Conservation (phyloP, 805 yeast genomes). For the Clavispora fructus region DNA sequence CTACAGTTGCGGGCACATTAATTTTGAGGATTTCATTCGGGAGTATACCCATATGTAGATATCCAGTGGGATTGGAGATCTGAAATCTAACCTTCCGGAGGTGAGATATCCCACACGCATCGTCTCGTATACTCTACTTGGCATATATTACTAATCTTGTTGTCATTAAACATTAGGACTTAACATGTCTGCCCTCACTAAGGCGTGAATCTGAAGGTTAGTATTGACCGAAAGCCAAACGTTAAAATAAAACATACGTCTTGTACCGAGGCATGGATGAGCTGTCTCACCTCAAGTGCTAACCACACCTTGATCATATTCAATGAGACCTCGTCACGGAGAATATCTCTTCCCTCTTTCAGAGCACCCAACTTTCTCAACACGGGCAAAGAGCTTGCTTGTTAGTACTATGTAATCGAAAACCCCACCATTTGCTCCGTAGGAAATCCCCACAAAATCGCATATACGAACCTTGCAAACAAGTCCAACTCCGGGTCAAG, state of each 20-base stretch:
- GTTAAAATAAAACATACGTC: conserved; percentile 47
- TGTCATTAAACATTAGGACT: conserved; percentile 33
- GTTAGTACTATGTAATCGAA: conserved; percentile 9
- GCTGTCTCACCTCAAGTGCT: conserved; percentile 82
- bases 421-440: conserved; percentile 23
- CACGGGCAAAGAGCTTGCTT: conserved; percentile 74
- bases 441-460: conserved; percentile 36
- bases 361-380: conserved; percentile 70
- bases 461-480: conserved; percentile 88
- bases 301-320: conserved; percentile 90
- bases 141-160: too few relatives aligned
- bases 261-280: conserved; percentile 75
- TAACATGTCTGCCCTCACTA: conserved; percentile 42
- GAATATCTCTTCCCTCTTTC: conserved; percentile 58
- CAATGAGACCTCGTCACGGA: conserved; percentile 53
- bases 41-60: too few relatives aligned
- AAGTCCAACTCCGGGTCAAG: conserved; percentile 89
- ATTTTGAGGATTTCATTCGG: too few relatives aligned
- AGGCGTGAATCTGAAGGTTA: conserved; percentile 31
- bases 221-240: conserved; percentile 9
- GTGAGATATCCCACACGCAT: too few relatives aligned
- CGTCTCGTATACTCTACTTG: too few relatives aligned
- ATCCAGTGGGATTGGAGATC: too few relatives aligned
- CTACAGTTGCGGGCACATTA: too few relatives aligned
- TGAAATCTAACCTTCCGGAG: too few relatives aligned